These are phyloP conservation scores for Monosporascus sp. DNA, from an alignment of 2,329 filamentous ascomycete species.

Conservation along the genomic window DNA sequence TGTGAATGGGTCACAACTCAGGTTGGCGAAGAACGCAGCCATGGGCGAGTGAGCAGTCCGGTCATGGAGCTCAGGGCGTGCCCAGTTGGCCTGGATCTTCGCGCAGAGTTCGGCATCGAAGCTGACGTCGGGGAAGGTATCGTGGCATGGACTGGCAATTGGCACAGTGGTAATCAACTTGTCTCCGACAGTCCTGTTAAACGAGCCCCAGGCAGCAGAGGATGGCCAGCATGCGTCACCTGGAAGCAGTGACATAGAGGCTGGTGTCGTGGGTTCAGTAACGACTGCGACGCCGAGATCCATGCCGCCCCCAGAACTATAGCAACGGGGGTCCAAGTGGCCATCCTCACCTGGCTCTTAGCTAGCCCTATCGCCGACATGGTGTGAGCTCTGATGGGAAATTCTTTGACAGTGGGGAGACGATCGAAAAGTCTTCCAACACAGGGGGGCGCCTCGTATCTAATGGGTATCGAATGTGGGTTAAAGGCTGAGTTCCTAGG, in stretches of 20 bases:
- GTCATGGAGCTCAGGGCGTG: conserved; percentile 8
- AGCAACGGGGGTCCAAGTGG: not conserved
- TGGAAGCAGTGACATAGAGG: conserved; percentile 24
- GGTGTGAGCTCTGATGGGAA: too few species aligned
- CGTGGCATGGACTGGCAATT: conserved; percentile 38
- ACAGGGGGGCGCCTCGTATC: too few species aligned
- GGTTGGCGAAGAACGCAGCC: conserved; percentile 18
- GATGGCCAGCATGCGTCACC: conserved; percentile 42
- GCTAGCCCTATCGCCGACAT: not conserved
- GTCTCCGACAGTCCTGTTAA: conserved; percentile 41
- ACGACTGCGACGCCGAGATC: not conserved
- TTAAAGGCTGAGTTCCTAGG: too few species aligned
- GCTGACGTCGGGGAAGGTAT: conserved; percentile 9
- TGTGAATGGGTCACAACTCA: conserved; percentile 23
- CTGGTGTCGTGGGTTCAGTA: not conserved
- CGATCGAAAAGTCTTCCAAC: too few species aligned
- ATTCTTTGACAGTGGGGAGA: too few species aligned
- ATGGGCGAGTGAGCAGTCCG: conserved; percentile 11
- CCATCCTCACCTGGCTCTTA: not conserved
- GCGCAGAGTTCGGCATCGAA: conserved; percentile 9
- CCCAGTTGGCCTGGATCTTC: conserved; percentile 9
- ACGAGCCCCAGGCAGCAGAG: conserved; percentile 30
- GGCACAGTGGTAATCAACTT: conserved; percentile 39
- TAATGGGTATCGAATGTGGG: too few species aligned
- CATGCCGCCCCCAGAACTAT: not conserved